Evolutionary conservation across 2,329 filamentous ascomycete species (phyloP).

Genomic region (Berkeleyomyces rouxiae): DNA sequence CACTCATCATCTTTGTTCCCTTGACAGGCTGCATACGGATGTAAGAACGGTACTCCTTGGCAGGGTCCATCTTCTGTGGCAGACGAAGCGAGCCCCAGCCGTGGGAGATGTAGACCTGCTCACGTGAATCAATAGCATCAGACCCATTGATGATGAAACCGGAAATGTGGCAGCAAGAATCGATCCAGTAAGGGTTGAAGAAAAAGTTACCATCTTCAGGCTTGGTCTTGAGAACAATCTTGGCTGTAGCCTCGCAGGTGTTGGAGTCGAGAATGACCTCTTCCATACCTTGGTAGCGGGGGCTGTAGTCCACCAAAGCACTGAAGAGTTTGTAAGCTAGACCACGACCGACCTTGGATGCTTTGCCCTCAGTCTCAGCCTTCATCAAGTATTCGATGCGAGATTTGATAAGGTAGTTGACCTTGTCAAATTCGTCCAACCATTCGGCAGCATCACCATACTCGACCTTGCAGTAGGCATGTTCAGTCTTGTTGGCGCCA

Average conservation of each 20-base stretch:
- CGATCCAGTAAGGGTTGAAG: conserved; percentile 41
- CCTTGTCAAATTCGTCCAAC: conserved; percentile 49
- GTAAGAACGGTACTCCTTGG: conserved; percentile 37
- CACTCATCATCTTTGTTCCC: conserved; percentile 31
- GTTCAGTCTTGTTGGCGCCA: conserved; percentile 40
- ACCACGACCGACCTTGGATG: conserved; percentile 56
- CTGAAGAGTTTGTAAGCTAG: conserved; percentile 59
- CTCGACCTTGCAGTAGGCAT: conserved; percentile 44
- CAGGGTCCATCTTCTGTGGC: conserved; percentile 27
- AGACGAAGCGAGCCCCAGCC: conserved; percentile 40
- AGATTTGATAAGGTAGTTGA: conserved; percentile 50
- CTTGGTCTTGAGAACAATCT: conserved; percentile 31
- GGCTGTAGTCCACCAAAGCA: conserved; percentile 39
- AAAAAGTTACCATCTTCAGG: conserved; percentile 35
- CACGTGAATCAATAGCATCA: conserved; percentile 36
- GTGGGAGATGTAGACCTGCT: conserved; percentile 42
- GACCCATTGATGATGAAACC: conserved; percentile 45
- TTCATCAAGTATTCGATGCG: conserved; percentile 41
- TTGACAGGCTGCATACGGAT: conserved; percentile 40
- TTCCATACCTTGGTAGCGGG: conserved; percentile 39
- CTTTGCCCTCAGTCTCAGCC: conserved; percentile 46
- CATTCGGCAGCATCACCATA: conserved; percentile 44
- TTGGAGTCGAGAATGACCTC: conserved; percentile 39
- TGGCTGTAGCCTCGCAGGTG: conserved; percentile 35
- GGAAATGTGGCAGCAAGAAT: conserved; percentile 40